Evolutionary conservation across 345 rosid species (phyloP).

Genomic region (Noccaea bulbosa): DNA sequence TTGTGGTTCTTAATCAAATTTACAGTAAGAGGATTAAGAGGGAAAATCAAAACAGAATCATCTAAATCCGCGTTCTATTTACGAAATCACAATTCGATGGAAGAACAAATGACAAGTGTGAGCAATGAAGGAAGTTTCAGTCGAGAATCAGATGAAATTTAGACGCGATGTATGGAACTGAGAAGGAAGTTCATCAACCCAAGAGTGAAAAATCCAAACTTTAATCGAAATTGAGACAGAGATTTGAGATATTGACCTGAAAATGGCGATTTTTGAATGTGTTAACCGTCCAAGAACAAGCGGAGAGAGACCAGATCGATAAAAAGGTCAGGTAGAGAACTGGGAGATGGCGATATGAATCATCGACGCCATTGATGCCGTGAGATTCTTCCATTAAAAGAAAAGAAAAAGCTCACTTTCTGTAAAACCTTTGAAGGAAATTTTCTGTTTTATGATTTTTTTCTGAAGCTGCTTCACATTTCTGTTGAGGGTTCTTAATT

Average conservation of each 20-base stretch:
- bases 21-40: background rate
- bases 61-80: background rate
- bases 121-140: background rate
- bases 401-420: conserved; percentile 2
- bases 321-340: conserved; percentile 70
- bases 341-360: conserved; percentile 77
- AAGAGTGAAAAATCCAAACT: conserved; percentile 22
- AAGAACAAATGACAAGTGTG: background rate
- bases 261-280: conserved; percentile 77
- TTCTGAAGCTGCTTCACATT: conserved; percentile 29
- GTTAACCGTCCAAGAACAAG: conserved; percentile 85
- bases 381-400: conserved; percentile 48
- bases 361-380: conserved; percentile 55
- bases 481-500: conserved; percentile 21
- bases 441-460: conserved; percentile 1
- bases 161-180: too few species aligned
- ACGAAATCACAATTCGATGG: background rate
- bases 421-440: conserved; percentile 10
- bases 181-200: conserved; percentile 3
- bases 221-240: background rate
- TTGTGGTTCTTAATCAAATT: background rate
- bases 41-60: conserved; percentile 14
- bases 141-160: background rate
- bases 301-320: conserved; percentile 74
- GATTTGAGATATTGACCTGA: conserved; percentile 52